Evolutionary conservation across 805 yeast species (phyloP).

Genomic region (Wickerhamiella kurtzmanii): DNA sequence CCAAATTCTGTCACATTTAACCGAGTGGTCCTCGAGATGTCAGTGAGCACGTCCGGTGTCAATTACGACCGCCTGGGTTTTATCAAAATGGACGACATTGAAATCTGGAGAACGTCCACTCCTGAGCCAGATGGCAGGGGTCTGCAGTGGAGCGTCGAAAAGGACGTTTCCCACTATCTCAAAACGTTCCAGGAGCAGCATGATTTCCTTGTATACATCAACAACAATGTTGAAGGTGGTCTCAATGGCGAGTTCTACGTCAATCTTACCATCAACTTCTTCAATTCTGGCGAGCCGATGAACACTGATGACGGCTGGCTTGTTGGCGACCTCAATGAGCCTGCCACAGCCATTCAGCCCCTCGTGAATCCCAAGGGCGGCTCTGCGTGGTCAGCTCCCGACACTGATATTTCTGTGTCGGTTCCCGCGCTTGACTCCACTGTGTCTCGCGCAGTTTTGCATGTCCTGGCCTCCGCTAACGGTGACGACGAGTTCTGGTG

Average conservation of each 20-base stretch:
- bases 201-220: constrained; percentile 31
- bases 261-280: constrained; percentile 40
- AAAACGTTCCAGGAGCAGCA: constrained; percentile 32
- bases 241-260: constrained; percentile 51
- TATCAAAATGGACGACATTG: constrained; percentile 34
- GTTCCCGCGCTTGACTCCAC: constrained; percentile 12
- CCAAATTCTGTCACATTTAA: constrained; percentile 24
- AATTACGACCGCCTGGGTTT: constrained; percentile 29
- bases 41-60: constrained; percentile 25
- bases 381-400: constrained; percentile 15
- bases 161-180: constrained; percentile 52
- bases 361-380: constrained; percentile 4
- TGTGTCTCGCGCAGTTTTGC: constrained; percentile 34
- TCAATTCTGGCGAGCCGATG: constrained; percentile 3
- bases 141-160: constrained; percentile 38
- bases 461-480: constrained; percentile 59
- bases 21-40: constrained; percentile 26
- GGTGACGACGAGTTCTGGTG: constrained; percentile 78
- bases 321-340: constrained; percentile 6
- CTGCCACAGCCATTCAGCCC: constrained; percentile 9
- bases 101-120: constrained; percentile 76
- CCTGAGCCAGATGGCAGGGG: constrained; percentile 57
- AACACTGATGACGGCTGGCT: constrained; percentile 16
- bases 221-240: constrained; percentile 39
- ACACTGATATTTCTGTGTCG: constrained; percentile 9